Percentiles rank a stretch among this genome's conserved stretches.
Evolutionary conservation across 441 rosid species (phyloP).

Genomic region (Flueggea neowawraea): DNA sequence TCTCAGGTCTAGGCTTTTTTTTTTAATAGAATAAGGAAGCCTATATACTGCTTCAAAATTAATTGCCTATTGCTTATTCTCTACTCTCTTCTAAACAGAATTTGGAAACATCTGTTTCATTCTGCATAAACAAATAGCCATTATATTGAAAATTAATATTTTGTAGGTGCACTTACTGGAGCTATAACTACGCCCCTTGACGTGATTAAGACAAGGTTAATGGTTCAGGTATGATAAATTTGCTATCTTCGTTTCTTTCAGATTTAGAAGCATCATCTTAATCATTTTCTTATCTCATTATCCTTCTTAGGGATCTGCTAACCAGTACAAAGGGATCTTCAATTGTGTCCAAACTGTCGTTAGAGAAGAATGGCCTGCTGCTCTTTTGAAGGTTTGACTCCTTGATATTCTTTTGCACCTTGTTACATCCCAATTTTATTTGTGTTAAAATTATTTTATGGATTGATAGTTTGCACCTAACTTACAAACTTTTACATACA

Average conservation of each 20-base stretch:
- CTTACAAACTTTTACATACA: too few relatives aligned
- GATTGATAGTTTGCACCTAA: too few relatives aligned
- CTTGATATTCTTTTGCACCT: background rate
- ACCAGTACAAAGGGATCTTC: constrained; percentile 71
- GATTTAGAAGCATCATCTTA: background rate
- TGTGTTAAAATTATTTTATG: too few relatives aligned
- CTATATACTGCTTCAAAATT: too few relatives aligned
- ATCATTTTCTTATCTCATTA: background rate
- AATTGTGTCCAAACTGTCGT: constrained; percentile 86
- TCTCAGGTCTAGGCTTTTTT: too few relatives aligned
- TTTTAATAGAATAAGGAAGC: too few relatives aligned
- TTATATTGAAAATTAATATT: background rate
- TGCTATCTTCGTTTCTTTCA: constrained; percentile 6
- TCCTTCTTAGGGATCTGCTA: constrained; percentile 62
- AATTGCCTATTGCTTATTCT: too few relatives aligned
- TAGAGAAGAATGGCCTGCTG: constrained; percentile 82
- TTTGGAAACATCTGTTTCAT: too few relatives aligned
- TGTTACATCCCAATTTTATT: background rate
- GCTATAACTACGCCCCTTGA: constrained; percentile 98
- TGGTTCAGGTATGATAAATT: constrained; percentile 67
- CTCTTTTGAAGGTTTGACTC: constrained; percentile 70
- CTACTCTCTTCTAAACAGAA: too few relatives aligned
- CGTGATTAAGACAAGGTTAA: constrained; percentile 92
- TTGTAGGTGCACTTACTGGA: constrained; percentile 86
- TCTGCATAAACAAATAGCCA: background rate